These are phyloP conservation scores for Globisporangium nunn DNA, from an alignment of 352 stramenopile species.

Conservation along the genomic window DNA sequence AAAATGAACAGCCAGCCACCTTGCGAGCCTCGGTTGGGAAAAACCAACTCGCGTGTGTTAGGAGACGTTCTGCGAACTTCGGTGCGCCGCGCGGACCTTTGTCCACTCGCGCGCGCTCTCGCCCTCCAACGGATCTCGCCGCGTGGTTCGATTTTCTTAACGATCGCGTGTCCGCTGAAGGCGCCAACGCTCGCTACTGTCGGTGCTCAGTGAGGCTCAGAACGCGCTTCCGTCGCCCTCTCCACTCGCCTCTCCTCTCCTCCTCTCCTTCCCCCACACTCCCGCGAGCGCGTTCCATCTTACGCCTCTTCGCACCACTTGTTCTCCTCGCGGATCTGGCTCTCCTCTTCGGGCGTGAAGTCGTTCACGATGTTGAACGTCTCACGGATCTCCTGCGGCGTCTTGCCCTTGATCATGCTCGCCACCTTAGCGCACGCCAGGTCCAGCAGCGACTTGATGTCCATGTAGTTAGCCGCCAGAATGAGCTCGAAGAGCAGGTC, in stretches of 20 bases:
- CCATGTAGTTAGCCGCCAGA: constrained; percentile 99
- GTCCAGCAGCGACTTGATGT: constrained; percentile 96
- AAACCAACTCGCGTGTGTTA: no score
- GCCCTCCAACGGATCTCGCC: neutral
- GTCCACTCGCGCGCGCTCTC: neutral
- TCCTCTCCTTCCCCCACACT: neutral
- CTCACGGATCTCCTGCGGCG: constrained; percentile 98
- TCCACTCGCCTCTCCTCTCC: no score
- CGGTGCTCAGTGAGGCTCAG: no score
- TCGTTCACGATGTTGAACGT: constrained; percentile 99
- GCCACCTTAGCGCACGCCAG: constrained; percentile 88
- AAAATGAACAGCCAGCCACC: no score
- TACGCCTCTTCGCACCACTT: constrained; percentile 99
- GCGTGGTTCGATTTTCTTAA: neutral
- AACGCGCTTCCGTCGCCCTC: neutral
- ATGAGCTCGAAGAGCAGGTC: constrained; percentile 99
- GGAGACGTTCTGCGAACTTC: no score
- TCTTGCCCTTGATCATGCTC: constrained; percentile 96
- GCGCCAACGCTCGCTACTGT: no score
- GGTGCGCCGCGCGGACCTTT: no score
- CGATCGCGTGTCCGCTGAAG: neutral
- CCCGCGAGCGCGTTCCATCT: constrained; percentile 2
- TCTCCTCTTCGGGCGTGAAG: constrained; percentile 99
- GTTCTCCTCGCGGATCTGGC: constrained; percentile 99
- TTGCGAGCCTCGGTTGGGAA: no score